phyloP scores from a whole-genome alignment of 2,329 filamentous ascomycete genomes.

The Pestalotiopsis sp. region DNA sequence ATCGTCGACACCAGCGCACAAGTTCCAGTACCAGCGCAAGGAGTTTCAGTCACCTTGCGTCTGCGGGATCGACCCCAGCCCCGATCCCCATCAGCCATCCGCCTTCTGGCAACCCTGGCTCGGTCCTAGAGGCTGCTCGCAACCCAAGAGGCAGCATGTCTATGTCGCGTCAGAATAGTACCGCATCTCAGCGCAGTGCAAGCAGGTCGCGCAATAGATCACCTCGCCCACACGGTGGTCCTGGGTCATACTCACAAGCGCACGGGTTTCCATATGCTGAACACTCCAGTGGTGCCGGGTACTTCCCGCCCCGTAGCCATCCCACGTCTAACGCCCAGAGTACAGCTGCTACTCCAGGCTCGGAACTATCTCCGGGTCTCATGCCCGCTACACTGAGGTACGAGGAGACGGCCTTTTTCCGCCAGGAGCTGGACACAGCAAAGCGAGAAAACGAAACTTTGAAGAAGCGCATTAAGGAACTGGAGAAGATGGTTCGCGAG shows the following conservation, averaged over 20 bases:
- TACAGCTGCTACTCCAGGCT: conserved; percentile 43
- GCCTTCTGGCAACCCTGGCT: conserved; percentile 37
- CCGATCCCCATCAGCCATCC: conserved; percentile 32
- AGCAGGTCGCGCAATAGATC: conserved; percentile 47
- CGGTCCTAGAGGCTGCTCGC: conserved; percentile 48
- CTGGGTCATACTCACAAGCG: conserved; percentile 50
- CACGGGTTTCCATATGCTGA: conserved; percentile 41
- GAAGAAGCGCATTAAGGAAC: conserved; percentile 62
- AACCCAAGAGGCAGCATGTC: conserved; percentile 45
- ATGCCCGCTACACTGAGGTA: conserved; percentile 62
- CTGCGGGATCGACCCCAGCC: conserved; percentile 39
- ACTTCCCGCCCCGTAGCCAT: conserved; percentile 35
- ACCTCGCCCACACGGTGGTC: conserved; percentile 36
- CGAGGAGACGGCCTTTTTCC: conserved; percentile 64
- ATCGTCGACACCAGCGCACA: conserved; percentile 59
- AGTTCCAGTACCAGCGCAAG: conserved; percentile 58
- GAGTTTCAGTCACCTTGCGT: conserved; percentile 49
- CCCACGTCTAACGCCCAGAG: conserved; percentile 41
- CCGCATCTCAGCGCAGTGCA: conserved; percentile 54
- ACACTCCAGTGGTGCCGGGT: conserved; percentile 22
- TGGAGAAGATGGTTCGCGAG: conserved; percentile 59
- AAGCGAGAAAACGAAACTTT: conserved; percentile 67
- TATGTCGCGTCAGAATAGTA: conserved; percentile 56
- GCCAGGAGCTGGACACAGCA: conserved; percentile 61
- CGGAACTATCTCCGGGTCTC: conserved; percentile 55